Evolutionary conservation across 805 yeast species (phyloP).

Genomic region (Scheffersomyces stipitis): DNA sequence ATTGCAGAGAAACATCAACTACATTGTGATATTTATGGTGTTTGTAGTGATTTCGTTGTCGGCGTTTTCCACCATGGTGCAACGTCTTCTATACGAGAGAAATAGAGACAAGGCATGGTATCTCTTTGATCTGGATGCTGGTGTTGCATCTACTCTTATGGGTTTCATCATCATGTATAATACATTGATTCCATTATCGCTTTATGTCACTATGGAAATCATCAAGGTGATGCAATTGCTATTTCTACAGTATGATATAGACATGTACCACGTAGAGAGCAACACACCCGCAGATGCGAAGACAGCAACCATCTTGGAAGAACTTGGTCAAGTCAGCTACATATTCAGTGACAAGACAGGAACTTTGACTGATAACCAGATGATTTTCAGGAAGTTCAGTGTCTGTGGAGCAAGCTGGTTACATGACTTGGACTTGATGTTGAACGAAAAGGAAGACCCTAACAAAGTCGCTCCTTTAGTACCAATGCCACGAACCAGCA

Average conservation of each 20-base stretch:
- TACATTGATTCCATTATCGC: slow-evolving; percentile 90
- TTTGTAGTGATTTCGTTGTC: slow-evolving; percentile 71
- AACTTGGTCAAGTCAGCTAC: slow-evolving; percentile 94
- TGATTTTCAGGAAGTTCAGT: slow-evolving; percentile 88
- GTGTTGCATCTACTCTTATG: slow-evolving; percentile 87
- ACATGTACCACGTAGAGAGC: slow-evolving; percentile 83
- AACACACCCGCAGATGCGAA: slow-evolving; percentile 93
- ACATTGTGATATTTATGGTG: slow-evolving; percentile 87
- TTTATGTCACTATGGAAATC: slow-evolving; percentile 95
- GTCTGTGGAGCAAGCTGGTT: slow-evolving; percentile 89
- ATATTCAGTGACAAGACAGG: slow-evolving; percentile 97
- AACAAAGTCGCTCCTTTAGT: slow-evolving; percentile 1
- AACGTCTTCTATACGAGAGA: slow-evolving; percentile 50
- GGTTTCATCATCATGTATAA: slow-evolving; percentile 97
- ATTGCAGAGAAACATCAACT: slow-evolving; percentile 76
- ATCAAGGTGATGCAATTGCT: slow-evolving; percentile 85
- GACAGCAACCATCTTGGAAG: slow-evolving; percentile 94
- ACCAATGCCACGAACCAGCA: slow-evolving; percentile 7
- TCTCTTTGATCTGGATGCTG: slow-evolving; percentile 67
- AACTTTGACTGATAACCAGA: slow-evolving; percentile 89
- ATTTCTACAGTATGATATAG: slow-evolving; percentile 84
- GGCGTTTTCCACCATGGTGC: slow-evolving; percentile 79
- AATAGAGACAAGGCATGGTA: slow-evolving; percentile 64
- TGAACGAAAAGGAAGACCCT: slow-evolving; percentile 19
- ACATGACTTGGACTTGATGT: slow-evolving; percentile 63